Evolutionary conservation across 208 protist genomes (phyloP).

Genomic region (Trypanosoma vivax): DNA sequence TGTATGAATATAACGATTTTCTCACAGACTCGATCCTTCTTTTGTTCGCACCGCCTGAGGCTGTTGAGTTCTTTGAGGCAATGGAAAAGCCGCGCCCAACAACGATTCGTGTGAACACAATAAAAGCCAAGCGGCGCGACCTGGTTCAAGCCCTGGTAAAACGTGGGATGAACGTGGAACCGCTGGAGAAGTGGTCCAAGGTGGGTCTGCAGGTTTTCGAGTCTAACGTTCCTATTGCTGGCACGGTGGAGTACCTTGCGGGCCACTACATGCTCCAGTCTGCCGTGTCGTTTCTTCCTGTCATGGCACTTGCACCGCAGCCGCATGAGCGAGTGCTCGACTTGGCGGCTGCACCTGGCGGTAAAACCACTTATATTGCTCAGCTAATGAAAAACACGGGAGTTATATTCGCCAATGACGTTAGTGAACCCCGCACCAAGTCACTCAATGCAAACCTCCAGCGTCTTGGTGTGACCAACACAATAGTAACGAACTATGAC

Average conservation of each 20-base stretch:
- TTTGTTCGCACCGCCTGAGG: conserved; percentile 91
- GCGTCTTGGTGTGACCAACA: conserved; percentile 93
- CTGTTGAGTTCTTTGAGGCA: conserved; percentile 96
- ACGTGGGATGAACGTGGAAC: conserved; percentile 97
- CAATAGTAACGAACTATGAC: conserved; percentile 94
- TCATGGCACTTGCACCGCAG: conserved; percentile 96
- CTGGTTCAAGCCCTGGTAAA: conserved; percentile 93
- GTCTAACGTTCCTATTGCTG: conserved; percentile 96
- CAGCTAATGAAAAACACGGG: conserved; percentile 99
- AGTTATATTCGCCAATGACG: conserved; percentile 97
- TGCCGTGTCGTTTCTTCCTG: conserved; percentile 97
- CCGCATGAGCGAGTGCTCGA: conserved; percentile 95
- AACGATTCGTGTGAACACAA: conserved; percentile 98
- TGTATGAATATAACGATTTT: conserved; percentile 96
- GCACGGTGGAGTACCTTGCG: conserved; percentile 98
- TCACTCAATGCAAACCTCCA: conserved; percentile 97
- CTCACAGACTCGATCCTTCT: conserved; percentile 92
- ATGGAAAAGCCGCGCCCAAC: conserved; percentile 96
- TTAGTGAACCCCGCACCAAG: conserved; percentile 91
- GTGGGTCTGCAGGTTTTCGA: conserved; percentile 98
- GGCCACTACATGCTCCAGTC: conserved; percentile 99
- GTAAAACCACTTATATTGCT: conserved; percentile 98
- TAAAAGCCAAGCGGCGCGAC: conserved; percentile 95
- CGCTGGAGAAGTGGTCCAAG: conserved; percentile 93
- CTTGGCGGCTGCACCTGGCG: conserved; percentile 98